Conservation (phyloP, 352 stramenopile genomes). For the Phytophthora fragariae region DNA sequence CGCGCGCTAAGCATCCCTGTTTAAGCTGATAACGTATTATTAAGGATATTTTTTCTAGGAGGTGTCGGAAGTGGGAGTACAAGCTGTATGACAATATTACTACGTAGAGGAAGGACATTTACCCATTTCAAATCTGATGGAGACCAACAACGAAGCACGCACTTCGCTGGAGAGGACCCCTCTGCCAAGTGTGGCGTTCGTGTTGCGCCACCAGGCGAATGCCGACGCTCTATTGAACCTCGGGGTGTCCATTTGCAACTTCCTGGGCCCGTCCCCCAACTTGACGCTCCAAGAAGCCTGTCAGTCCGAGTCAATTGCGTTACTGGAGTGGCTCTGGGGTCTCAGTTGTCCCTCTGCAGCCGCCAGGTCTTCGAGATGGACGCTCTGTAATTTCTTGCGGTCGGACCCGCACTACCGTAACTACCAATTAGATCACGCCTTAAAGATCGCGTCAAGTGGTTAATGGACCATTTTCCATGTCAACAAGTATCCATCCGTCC, state of each 20-base stretch:
- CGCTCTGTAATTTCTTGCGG: background rate
- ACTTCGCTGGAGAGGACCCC: background rate
- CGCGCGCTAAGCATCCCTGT: too few species aligned
- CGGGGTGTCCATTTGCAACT: background rate
- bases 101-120: too few species aligned
- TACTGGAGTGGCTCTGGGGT: background rate
- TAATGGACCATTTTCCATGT: background rate
- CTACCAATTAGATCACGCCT: background rate
- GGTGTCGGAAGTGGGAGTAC: too few species aligned
- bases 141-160: background rate
- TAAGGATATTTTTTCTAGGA: too few species aligned
- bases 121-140: background rate
- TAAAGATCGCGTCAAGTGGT: background rate
- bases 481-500: background rate
- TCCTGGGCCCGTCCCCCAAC: background rate
- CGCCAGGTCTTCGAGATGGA: background rate
- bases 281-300: background rate
- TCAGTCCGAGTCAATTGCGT: background rate
- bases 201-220: background rate
- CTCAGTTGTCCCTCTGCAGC: background rate
- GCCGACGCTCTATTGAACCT: background rate
- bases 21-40: too few species aligned
- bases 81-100: too few species aligned
- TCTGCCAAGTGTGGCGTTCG: background rate
- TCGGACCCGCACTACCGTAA: background rate